A percentile compares a stretch with the other conserved stretches of the same genome.
Conservation (phyloP, 768 basidiomycete species). For the Leccinum barrowsii region DNA sequence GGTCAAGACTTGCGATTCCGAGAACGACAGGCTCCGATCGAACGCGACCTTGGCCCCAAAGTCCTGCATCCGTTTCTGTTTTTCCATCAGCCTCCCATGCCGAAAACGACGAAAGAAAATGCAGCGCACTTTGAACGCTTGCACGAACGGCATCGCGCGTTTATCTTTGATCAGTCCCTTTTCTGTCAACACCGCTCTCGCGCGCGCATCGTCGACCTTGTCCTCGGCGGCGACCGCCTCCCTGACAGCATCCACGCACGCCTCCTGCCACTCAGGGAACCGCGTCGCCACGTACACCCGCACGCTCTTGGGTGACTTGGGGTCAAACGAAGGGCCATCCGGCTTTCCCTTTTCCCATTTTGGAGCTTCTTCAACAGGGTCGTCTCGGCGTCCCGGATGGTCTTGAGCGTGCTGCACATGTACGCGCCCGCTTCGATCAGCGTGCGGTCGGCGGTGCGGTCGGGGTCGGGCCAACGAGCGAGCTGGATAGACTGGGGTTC, state of each 20-base stretch:
- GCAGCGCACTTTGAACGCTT: too few relatives aligned
- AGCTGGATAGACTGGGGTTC: slow-evolving; percentile 74
- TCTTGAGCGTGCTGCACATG: slow-evolving; percentile 89
- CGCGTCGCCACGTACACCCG: slow-evolving; percentile 85
- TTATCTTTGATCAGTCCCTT: too few relatives aligned
- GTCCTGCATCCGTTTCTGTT: too few relatives aligned
- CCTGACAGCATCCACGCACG: slow-evolving; percentile 71
- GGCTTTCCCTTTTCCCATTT: slow-evolving; percentile 64
- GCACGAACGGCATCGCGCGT: too few relatives aligned
- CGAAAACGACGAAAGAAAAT: too few relatives aligned
- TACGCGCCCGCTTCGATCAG: slow-evolving; percentile 74
- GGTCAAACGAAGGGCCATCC: slow-evolving; percentile 61
- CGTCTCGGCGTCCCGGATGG: slow-evolving; percentile 84
- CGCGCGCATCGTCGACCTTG: too few relatives aligned
- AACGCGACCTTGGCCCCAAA: too few relatives aligned
- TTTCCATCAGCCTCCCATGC: too few relatives aligned
- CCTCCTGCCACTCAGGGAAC: slow-evolving; percentile 95
- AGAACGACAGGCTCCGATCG: slow-evolving; percentile 81
- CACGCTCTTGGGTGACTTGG: slow-evolving; percentile 80
- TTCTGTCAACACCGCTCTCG: too few relatives aligned
- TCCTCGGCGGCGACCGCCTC: slow-evolving; percentile 34
- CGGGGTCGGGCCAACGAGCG: slow-evolving; percentile 78
- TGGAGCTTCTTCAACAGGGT: slow-evolving; percentile 72
- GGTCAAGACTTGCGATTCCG: slow-evolving; percentile 69
- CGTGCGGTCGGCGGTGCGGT: slow-evolving; percentile 54